A percentile compares a stretch with the other conserved stretches of the same genome.
phyloP scores from a whole-genome alignment of 148 eudicot genomes.

The Polygonum maritimum region DNA sequence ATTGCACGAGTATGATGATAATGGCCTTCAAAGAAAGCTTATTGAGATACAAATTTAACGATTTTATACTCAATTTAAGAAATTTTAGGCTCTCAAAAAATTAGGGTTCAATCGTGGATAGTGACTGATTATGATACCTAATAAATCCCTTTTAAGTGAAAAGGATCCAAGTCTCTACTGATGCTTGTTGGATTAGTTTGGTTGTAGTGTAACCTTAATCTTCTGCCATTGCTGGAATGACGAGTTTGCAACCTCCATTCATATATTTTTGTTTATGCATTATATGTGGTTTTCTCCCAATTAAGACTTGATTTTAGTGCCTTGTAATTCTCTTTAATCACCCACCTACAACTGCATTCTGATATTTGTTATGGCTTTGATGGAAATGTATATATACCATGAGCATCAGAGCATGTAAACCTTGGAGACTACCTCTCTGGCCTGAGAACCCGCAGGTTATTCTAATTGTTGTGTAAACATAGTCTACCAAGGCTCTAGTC shows the following conservation, averaged over 20 bases:
- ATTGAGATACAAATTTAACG: no score
- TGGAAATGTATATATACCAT: not conserved
- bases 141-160: not conserved
- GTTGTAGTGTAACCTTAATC: not conserved
- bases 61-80: no score
- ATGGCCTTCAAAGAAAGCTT: no score
- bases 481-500: constrained; percentile 81
- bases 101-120: not conserved
- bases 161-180: not conserved
- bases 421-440: not conserved
- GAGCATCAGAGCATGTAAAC: not conserved
- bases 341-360: not conserved
- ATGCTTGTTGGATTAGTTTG: not conserved
- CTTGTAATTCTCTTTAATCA: not conserved
- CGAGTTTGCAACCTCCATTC: not conserved
- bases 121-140: not conserved
- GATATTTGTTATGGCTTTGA: not conserved
- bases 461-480: no score
- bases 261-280: not conserved
- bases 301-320: not conserved
- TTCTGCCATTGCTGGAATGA: not conserved
- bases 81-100: no score
- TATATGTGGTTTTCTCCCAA: not conserved
- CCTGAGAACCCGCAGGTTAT: not conserved
- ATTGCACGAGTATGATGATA: no score